phyloP scores from a whole-genome alignment of 2,329 filamentous ascomycete species.

The Dothistroma pini region DNA sequence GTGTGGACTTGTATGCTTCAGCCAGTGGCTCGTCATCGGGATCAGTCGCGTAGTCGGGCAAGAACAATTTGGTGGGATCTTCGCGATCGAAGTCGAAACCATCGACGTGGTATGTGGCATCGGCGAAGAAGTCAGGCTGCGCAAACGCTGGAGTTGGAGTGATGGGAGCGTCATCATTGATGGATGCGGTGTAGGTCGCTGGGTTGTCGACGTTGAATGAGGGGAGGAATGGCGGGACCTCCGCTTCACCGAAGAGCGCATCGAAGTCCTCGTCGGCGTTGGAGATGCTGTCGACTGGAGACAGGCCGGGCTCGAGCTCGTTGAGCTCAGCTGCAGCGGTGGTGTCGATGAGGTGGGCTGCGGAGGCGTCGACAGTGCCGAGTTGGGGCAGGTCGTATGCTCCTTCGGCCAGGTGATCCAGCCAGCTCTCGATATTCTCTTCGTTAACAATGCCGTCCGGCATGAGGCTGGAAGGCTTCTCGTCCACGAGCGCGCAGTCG shows the following conservation, averaged over 20 bases:
- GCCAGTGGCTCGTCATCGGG: background rate
- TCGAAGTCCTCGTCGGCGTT: background rate
- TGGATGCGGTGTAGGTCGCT: background rate
- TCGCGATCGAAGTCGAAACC: background rate
- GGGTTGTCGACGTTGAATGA: background rate
- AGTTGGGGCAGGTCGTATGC: background rate
- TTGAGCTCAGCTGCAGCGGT: background rate
- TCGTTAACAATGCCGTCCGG: background rate
- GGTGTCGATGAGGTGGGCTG: background rate
- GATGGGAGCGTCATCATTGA: background rate
- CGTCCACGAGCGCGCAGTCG: background rate
- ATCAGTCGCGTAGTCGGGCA: background rate
- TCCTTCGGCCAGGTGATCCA: background rate
- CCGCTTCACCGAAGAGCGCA: background rate
- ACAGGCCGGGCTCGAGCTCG: background rate
- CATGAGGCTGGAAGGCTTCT: background rate
- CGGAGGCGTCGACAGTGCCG: background rate
- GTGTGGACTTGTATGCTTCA: background rate
- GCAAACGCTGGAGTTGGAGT: background rate
- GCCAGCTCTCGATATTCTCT: background rate
- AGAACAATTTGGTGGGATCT: background rate
- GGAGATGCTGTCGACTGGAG: background rate
- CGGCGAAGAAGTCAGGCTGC: background rate
- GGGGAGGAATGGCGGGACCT: background rate
- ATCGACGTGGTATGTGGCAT: background rate